Evolutionary conservation across 164 flowering plant species (phyloP).

Genomic region (Hamamelis virginiana): DNA sequence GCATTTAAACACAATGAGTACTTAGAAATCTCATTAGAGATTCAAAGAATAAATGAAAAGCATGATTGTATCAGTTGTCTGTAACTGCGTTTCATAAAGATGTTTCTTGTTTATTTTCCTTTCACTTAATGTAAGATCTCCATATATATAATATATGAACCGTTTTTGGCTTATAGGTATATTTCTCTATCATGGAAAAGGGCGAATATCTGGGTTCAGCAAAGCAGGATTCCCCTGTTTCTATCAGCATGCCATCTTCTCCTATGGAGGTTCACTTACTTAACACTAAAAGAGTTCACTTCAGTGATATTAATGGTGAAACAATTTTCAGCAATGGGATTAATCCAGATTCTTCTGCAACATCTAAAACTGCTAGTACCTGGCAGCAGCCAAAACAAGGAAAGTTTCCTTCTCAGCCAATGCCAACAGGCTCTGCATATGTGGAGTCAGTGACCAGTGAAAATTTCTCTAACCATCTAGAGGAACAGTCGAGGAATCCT

Average conservation of each 20-base stretch:
- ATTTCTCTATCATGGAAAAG: constrained; percentile 30
- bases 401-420: constrained; percentile 63
- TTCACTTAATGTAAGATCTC: background rate
- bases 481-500: constrained; percentile 22
- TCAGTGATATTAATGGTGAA: constrained; percentile 24
- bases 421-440: constrained; percentile 33
- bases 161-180: background rate
- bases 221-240: constrained; percentile 28
- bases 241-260: constrained; percentile 73
- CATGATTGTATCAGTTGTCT: too few relatives aligned
- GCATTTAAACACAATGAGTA: too few relatives aligned
- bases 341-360: constrained; percentile 9
- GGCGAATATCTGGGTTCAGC: constrained; percentile 9
- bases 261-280: constrained; percentile 31
- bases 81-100: background rate
- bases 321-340: constrained; percentile 8
- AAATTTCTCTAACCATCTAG: background rate
- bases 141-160: background rate
- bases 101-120: background rate
- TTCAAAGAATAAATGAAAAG: too few relatives aligned
- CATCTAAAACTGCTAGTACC: constrained; percentile 3
- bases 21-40: too few relatives aligned
- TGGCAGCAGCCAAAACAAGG: constrained; percentile 18
- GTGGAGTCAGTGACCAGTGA: constrained; percentile 20
- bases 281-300: constrained; percentile 29